Evolutionary conservation across 1,139 yeast species (phyloP).

Genomic region (Protomyces lactucae-debilis): DNA sequence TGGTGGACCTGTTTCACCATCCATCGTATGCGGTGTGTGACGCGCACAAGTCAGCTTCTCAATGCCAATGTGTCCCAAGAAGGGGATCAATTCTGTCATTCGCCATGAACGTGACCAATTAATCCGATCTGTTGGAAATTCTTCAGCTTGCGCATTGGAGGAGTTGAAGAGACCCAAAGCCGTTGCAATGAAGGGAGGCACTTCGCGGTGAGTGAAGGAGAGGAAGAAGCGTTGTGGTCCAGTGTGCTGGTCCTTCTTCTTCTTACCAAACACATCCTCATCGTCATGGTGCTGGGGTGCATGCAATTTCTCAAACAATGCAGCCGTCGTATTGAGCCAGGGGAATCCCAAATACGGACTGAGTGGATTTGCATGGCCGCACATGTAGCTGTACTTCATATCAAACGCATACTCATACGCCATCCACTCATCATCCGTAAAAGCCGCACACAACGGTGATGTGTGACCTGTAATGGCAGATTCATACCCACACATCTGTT

Average conservation of each 20-base stretch:
- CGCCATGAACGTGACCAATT: constrained; percentile 24
- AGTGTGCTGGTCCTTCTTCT: neutral
- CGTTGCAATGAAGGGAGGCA: constrained; percentile 19
- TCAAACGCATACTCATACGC: constrained; percentile 22
- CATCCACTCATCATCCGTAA: constrained; percentile 27
- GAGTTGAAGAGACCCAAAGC: constrained; percentile 25
- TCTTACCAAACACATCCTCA: neutral
- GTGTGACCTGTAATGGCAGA: constrained; percentile 12
- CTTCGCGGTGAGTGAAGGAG: constrained; percentile 22
- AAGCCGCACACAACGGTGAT: constrained; percentile 15
- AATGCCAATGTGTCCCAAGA: constrained; percentile 22
- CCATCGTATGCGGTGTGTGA: constrained; percentile 5
- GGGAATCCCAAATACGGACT: constrained; percentile 24
- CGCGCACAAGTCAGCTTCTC: constrained; percentile 19
- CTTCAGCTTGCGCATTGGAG: constrained; percentile 8
- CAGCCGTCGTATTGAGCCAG: constrained; percentile 22
- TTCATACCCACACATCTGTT: constrained; percentile 22
- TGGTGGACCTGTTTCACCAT: neutral
- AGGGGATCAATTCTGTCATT: constrained; percentile 20
- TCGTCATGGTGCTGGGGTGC: constrained; percentile 15
- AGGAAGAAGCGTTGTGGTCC: constrained; percentile 19
- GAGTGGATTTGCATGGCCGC: constrained; percentile 16
- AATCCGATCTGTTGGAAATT: constrained; percentile 20
- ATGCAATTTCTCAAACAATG: constrained; percentile 18
- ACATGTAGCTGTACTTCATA: constrained; percentile 21